Percentiles rank a stretch among this genome's conserved stretches.
Evolutionary conservation across 1,284 basidiomycete genomes (phyloP).

Genomic region (Pseudozyma hubeiensis): DNA sequence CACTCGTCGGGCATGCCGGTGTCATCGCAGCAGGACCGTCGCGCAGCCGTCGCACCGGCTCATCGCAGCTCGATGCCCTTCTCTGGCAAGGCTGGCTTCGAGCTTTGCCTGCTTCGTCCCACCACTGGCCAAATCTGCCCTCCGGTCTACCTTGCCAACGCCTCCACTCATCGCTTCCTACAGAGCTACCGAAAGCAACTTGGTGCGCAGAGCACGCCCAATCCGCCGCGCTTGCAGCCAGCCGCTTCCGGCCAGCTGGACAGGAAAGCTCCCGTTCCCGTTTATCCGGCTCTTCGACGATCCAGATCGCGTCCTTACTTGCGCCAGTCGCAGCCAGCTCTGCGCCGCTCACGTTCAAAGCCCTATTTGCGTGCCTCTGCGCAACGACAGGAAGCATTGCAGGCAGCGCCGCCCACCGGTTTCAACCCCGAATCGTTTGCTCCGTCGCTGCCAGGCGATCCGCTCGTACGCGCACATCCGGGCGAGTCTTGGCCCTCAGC

Average conservation of each 20-base stretch:
- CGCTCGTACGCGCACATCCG: slow-evolving; percentile 23
- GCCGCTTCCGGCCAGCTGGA: background rate
- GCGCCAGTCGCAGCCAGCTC: slow-evolving; percentile 19
- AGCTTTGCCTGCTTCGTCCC: slow-evolving; percentile 51
- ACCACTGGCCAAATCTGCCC: slow-evolving; percentile 23
- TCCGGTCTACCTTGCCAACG: slow-evolving; percentile 49
- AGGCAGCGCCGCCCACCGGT: slow-evolving; percentile 4
- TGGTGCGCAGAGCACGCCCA: slow-evolving; percentile 1
- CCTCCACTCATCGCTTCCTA: slow-evolving; percentile 49
- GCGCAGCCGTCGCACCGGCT: slow-evolving; percentile 7
- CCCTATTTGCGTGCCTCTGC: slow-evolving; percentile 29
- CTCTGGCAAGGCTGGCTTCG: slow-evolving; percentile 52
- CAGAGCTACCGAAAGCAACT: slow-evolving; percentile 16
- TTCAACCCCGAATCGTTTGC: slow-evolving; percentile 34
- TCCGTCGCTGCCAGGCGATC: slow-evolving; percentile 48
- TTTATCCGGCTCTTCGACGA: slow-evolving; percentile 31
- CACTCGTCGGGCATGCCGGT: background rate
- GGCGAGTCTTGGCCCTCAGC: slow-evolving; percentile 50
- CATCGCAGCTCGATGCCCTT: slow-evolving; percentile 35
- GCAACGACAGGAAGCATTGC: slow-evolving; percentile 10
- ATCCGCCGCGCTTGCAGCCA: background rate
- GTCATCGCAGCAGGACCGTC: background rate
- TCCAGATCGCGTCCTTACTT: slow-evolving; percentile 47
- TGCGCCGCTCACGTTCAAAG: slow-evolving; percentile 47
- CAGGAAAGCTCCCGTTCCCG: slow-evolving; percentile 5